Evolutionary conservation across 2,329 filamentous ascomycete species (phyloP), one percentile per base, ranked within the genome.

Genomic region (Ceratocystis cacaofunesta): DNA sequence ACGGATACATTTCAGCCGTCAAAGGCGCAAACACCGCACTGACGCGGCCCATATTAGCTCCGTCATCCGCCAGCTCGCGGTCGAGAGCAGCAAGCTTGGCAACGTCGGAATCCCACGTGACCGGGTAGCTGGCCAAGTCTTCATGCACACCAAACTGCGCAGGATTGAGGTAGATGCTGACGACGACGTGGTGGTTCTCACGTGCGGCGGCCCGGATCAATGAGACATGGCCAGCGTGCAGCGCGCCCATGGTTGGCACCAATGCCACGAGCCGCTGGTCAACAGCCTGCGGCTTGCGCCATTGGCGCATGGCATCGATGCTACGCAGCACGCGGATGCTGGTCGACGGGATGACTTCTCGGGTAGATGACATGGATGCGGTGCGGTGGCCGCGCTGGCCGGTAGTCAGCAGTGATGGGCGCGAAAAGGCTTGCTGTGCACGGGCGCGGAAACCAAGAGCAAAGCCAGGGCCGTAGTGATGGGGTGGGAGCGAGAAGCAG

Each of bases 191-290:
- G 69, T 89, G 87, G 76, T 91, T 94, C 71, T 95, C 90, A 61
- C 80, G 79, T 1, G 92, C 92, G 2, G 94, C 94, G 70, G 86
- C 83, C 67, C 90, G 88, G 71, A 96, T 88, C 25, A 99, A 82
- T 2, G 89, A 88, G 63, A 96, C 76, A 76, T 99, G 94, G 50
- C 94, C 94, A 65, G 85, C 83, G 75, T 99, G 94, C n/a, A 99
- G 82, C 62, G 94, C 94, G 68, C 94, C 94, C 94, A 99, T 97
- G 41, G 94, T 99, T 1, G 94, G 94, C 44, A 99, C 91, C 32
- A 99, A 84, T 67, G 88, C 90, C 66, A 99, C 85, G 57, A 85
- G 86, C 66, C 87, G 84, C 70, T 87, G 82, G 71, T 85, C 80
- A 67, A 85, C 76, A 44, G 85, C 76, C 68, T 91, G 84, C 50